Base-by-base conservation (phyloP, 2,329 filamentous ascomycete genomes). In the Monilinia polystroma region DNA sequence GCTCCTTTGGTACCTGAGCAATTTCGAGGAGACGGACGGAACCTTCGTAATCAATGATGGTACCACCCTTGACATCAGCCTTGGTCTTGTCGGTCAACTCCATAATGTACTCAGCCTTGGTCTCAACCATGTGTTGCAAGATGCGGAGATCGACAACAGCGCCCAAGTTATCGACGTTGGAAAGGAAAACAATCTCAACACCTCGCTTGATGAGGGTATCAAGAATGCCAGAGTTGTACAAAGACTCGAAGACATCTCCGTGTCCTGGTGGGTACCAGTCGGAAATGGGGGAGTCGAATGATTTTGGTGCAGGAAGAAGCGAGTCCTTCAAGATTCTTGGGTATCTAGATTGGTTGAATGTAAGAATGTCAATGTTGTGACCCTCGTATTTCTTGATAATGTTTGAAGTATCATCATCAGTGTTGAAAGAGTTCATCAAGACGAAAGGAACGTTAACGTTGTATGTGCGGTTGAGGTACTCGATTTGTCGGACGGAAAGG, bases 351-450 rank as follows among this genome's bases (percentile, higher is more conserved):
- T 99, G 95, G 86, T 99, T 99, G 89, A 99, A 99, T 79, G 95
- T 98, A 79, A 98, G 85, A 80, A 99, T 98, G 79, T 99, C 95
- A 77, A 99, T 96, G 80, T 97, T 97, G 87, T 99, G 95, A 72
- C 95, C 95, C 84, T 99, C 94, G 83, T 98, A 99, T 85, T 99
- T 99, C 89, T 99, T 99, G 85, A 99, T 99, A 82, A 99, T 99
- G 81, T 92, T 93, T 70, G 93, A 93, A 63, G 95, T 99, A 78
- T 99, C 95, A 76, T 94, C 88, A 80, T 99, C 93, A 79, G 95
- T 99, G 87, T 99, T 99, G 91, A 99, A 99, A 66, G 95, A 98
- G 89, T 99, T 99, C 95, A 99, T 99, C 75, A 99, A 89, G 73
- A 99, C 89, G 81, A 99, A 97, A 59, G 95, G 95, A 45, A 99